Base-by-base conservation (phyloP, 2,329 filamentous ascomycete genomes). In the Chrysoporthe deuterocubensis region DNA sequence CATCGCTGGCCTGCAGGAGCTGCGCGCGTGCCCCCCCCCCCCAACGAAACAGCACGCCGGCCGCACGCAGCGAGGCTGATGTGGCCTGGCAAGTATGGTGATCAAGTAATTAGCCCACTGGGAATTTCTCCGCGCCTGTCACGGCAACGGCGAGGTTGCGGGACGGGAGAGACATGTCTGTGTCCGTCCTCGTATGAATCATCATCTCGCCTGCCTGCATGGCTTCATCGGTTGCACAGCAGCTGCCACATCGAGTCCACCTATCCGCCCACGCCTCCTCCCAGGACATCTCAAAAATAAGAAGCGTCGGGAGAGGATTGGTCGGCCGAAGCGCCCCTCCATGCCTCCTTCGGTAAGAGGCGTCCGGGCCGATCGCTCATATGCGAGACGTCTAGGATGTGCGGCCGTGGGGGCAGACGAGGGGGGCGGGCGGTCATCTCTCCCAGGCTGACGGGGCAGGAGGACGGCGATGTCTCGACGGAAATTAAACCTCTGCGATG, bases 141-240 rank as follows among this genome's bases (percentile, higher is more conserved):
- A 9, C 6, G 9, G 1, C 5, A 40, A 9, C 37, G 37, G 9
- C 37, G 37, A 40, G 6, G 6, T 9, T 40, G 37, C 37, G 37
- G 37, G 37, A 61, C 26, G 9, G 11, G 3, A 61, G 43, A 61
- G 59, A 62, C 59, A 62, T 48, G n/a, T 46, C 7, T 48, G 32
- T n/a, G 60, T 52, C 26, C 60, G 50, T 46, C 8, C 13, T 50
- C 16, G 14, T 52, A 13, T 26, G 16, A 48, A 46, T 50, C 26
- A 37, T 37, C 26, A 7, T 62, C 18, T 62, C 60, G 60, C 60
- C 60, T 62, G 44, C 8, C 44, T 50, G 44, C 44, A 52, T 40
- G 44, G 60, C 32, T 21, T 42, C 21, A 3, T n/a, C 26, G 60
- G 40, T 60, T 7, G 21, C 43, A 62, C 60, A 14, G 54, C 54